Percentiles rank a stretch among this genome's conserved stretches.
phyloP scores from a whole-genome alignment of 768 basidiomycete species.

The Lactarius deliciosus region DNA sequence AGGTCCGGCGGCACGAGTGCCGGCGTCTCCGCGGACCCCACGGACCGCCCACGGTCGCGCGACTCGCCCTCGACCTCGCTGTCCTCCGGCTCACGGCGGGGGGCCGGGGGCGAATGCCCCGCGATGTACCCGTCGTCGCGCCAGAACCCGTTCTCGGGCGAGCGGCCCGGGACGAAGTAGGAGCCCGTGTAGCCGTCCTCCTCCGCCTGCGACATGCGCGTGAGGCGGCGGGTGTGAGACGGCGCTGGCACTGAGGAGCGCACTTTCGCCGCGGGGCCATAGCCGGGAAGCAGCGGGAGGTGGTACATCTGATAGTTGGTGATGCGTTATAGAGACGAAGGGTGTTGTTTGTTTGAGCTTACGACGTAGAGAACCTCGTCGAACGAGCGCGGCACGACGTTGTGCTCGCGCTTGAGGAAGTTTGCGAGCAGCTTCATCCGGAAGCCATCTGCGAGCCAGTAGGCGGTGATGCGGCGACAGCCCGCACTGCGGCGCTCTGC shows the following conservation, averaged over 20 bases:
- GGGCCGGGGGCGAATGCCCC: constrained; percentile 30
- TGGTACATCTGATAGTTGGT: constrained; percentile 75
- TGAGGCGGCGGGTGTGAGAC: constrained; percentile 50
- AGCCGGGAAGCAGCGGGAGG: constrained; percentile 87
- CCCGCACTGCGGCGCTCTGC: constrained; percentile 79
- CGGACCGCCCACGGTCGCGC: constrained; percentile 15
- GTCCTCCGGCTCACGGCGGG: constrained; percentile 20
- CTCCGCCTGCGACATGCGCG: constrained; percentile 81
- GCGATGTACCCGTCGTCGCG: constrained; percentile 61
- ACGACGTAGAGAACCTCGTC: constrained; percentile 95
- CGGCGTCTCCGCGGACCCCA: constrained; percentile 14
- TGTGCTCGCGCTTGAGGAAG: constrained; percentile 92
- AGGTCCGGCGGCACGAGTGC: background rate
- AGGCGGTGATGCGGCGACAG: constrained; percentile 82
- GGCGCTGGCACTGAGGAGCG: constrained; percentile 75
- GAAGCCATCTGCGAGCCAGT: constrained; percentile 83
- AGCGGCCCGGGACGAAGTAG: constrained; percentile 58
- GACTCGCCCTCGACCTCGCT: constrained; percentile 20
- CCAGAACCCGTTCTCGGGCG: constrained; percentile 20
- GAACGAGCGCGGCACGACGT: constrained; percentile 80
- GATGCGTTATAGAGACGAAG: constrained; percentile 6
- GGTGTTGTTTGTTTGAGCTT: constrained; percentile 17
- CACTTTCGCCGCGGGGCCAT: constrained; percentile 78
- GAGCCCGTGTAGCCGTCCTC: constrained; percentile 87
- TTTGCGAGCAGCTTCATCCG: constrained; percentile 80